Percentiles rank a stretch among this genome's conserved stretches.
phyloP scores from a whole-genome alignment of 2,329 filamentous ascomycete species.

The Penicillium sp. region DNA sequence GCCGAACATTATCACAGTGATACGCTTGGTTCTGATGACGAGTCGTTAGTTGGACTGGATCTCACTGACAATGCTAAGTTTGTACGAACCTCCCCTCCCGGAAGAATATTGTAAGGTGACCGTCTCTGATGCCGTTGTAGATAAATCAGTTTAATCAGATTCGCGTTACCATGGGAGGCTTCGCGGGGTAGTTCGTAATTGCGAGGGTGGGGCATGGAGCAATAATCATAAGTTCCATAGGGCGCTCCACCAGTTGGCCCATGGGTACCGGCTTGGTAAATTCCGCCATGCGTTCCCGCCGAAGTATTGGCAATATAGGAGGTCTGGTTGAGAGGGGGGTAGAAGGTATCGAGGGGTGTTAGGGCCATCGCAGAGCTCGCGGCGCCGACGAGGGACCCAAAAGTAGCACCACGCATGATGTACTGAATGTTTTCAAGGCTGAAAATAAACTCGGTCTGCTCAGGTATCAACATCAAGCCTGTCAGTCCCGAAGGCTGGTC shows the following conservation, averaged over 20 bases:
- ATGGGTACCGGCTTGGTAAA: constrained; percentile 35
- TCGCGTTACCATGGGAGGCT: constrained; percentile 32
- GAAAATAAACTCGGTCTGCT: background rate
- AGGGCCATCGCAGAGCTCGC: constrained; percentile 13
- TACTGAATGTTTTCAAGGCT: background rate
- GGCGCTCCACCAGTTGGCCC: constrained; percentile 25
- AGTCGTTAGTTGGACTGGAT: constrained; percentile 7
- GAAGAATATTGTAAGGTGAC: constrained; percentile 45
- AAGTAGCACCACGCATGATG: constrained; percentile 14
- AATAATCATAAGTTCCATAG: constrained; percentile 45
- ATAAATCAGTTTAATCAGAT: constrained; percentile 45
- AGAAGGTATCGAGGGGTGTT: constrained; percentile 34
- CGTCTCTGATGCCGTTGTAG: constrained; percentile 45
- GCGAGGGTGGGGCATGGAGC: constrained; percentile 46
- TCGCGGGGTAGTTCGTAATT: constrained; percentile 38
- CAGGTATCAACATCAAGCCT: background rate
- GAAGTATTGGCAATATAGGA: constrained; percentile 42
- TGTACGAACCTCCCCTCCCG: constrained; percentile 41
- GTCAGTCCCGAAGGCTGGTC: background rate
- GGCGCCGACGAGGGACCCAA: constrained; percentile 9
- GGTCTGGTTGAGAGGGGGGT: constrained; percentile 44
- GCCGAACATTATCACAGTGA: constrained; percentile 41
- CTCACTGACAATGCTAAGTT: background rate
- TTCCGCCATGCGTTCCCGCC: constrained; percentile 42
- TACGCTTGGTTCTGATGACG: constrained; percentile 37